Percentiles rank a stretch among this genome's conserved stretches.
Evolutionary conservation across 2,329 filamentous ascomycete genomes (phyloP).

Genomic region (Fusarium sp.): DNA sequence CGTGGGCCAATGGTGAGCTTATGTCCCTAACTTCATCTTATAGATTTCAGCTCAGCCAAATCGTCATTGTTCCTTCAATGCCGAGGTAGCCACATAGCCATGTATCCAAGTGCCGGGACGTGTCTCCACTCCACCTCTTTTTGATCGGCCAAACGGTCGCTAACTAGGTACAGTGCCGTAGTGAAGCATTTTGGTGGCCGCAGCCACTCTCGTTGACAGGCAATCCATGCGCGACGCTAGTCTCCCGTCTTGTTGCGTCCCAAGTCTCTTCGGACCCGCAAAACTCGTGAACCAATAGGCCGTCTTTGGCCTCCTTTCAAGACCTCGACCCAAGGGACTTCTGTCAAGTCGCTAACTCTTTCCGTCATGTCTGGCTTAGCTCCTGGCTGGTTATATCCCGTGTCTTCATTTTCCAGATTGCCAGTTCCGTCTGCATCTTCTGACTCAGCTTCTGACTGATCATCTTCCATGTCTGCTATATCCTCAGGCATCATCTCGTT

Average conservation of each 20-base stretch:
- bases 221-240: conserved; percentile 22
- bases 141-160: conserved; percentile 15
- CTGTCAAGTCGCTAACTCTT: conserved; percentile 40
- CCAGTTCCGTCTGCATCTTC: conserved; percentile 37
- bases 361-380: conserved; percentile 44
- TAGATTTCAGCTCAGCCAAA: not conserved
- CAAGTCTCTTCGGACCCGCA: conserved; percentile 72
- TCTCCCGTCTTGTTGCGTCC: conserved; percentile 55
- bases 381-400: conserved; percentile 49
- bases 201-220: conserved; percentile 7
- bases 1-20: not conserved
- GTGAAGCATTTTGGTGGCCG: not conserved
- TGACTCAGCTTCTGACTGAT: conserved; percentile 47
- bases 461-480: conserved; percentile 51
- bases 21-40: not conserved
- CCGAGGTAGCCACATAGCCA: conserved; percentile 28
- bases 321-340: conserved; percentile 69
- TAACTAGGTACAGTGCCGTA: not conserved
- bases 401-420: conserved; percentile 49
- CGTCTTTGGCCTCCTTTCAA: conserved; percentile 65
- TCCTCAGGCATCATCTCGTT: conserved; percentile 46
- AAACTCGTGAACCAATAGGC: conserved; percentile 68
- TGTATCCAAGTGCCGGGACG: conserved; percentile 15
- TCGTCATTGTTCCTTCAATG: conserved; percentile 10
- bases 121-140: conserved; percentile 13